These are phyloP conservation scores for Xanthoceras sorbifolium DNA, from an alignment of 345 rosid genomes.

Conservation along the genomic window DNA sequence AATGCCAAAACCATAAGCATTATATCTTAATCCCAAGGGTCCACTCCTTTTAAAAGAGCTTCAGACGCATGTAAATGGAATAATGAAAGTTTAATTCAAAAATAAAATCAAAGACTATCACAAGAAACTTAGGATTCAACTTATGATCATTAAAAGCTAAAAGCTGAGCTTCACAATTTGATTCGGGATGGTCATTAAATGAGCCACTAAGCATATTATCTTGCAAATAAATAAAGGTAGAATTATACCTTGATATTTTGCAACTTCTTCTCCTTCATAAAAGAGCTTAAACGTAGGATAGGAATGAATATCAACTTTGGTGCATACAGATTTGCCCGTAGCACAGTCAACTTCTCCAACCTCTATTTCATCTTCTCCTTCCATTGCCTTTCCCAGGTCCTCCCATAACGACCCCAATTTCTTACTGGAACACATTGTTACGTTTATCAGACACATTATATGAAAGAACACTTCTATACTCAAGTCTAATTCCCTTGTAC, in stretches of 20 bases:
- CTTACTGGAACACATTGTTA: constrained; percentile 56
- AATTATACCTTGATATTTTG: constrained; percentile 79
- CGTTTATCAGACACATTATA: constrained; percentile 16
- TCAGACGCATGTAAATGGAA: background rate
- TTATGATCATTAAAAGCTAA: background rate
- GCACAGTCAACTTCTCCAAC: constrained; percentile 94
- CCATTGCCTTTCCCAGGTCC: constrained; percentile 84
- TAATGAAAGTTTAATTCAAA: background rate
- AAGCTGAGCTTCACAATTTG: background rate
- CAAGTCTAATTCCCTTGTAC: background rate
- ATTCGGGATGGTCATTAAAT: background rate
- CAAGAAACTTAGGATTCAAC: background rate
- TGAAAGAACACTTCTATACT: background rate
- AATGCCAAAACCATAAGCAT: background rate
- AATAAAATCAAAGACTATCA: background rate
- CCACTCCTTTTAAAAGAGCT: background rate
- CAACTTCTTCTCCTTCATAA: constrained; percentile 87
- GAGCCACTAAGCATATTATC: background rate
- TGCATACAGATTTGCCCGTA: constrained; percentile 68
- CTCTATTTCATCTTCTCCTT: constrained; percentile 93
- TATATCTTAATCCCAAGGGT: background rate
- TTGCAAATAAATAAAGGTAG: background rate
- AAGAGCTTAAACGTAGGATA: constrained; percentile 94
- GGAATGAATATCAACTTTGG: constrained; percentile 86
- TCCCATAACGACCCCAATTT: constrained; percentile 93